Conservation (phyloP, 164 flowering plant species). For the Houttuynia cordata region DNA sequence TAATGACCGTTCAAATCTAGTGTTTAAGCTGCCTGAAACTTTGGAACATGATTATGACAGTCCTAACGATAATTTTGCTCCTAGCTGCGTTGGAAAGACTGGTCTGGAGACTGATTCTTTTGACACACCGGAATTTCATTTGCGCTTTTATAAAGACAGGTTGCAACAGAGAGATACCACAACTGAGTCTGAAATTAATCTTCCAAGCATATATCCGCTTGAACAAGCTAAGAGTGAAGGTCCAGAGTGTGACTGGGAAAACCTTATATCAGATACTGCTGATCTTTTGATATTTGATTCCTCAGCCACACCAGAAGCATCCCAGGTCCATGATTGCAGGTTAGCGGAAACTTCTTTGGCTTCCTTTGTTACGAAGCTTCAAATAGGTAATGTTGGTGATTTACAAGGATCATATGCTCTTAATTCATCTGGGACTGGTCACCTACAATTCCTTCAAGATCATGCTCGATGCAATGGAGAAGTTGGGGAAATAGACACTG, state of each 20-base stretch:
- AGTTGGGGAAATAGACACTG: constrained; percentile 15
- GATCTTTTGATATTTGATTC: constrained; percentile 43
- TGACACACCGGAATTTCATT: constrained; percentile 17
- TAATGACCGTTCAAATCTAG: constrained; percentile 21
- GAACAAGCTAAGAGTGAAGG: constrained; percentile 29
- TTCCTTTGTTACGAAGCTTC: constrained; percentile 15
- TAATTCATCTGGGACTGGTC: constrained; percentile 10
- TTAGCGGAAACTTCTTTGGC: constrained; percentile 20
- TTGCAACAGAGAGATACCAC: neutral
- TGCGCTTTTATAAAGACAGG: constrained; percentile 16
- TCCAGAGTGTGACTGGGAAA: constrained; percentile 62
- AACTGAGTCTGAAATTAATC: constrained; percentile 18
- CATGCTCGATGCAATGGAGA: constrained; percentile 19
- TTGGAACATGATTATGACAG: constrained; percentile 38
- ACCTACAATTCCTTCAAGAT: constrained; percentile 15
- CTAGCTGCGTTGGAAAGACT: constrained; percentile 10
- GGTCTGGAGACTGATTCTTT: constrained; percentile 12
- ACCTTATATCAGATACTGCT: constrained; percentile 44
- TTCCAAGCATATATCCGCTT: constrained; percentile 16
- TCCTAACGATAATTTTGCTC: constrained; percentile 18
- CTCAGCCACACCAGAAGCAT: constrained; percentile 34
- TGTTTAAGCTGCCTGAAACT: constrained; percentile 25
- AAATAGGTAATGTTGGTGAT: constrained; percentile 12
- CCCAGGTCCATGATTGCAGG: constrained; percentile 23
- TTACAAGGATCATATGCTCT: constrained; percentile 10